phyloP scores from a whole-genome alignment of 805 yeast genomes.

The Sugiyamaella marilandica region DNA sequence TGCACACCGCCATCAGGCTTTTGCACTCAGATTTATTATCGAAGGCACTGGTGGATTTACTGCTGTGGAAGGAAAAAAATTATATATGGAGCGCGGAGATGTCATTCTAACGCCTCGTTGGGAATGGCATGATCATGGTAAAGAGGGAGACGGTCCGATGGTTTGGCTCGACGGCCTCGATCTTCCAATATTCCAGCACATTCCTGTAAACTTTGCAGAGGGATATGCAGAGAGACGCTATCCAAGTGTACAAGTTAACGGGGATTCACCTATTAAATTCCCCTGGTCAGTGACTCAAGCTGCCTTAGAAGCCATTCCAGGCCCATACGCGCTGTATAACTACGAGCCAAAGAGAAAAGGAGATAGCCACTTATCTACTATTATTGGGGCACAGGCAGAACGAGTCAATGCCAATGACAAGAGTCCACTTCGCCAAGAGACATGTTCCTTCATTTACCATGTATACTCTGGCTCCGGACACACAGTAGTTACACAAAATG shows the following conservation, averaged over 20 bases:
- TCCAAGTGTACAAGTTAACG: conserved; percentile 1
- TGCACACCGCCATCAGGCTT: conserved; percentile 10
- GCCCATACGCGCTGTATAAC: conserved; percentile 1
- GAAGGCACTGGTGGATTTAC: conserved; percentile 13
- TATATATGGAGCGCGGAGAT: conserved; percentile 13
- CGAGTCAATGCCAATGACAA: neutral
- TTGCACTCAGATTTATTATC: conserved; percentile 12
- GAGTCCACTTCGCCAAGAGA: conserved; percentile 7
- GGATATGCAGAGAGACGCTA: conserved; percentile 6
- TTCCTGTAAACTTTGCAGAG: conserved; percentile 12
- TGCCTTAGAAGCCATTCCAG: neutral
- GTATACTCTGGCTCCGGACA: conserved; percentile 12
- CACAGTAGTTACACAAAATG: conserved; percentile 5
- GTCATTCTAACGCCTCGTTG: conserved; percentile 10
- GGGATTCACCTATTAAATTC: conserved; percentile 4
- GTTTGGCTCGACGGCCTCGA: conserved; percentile 11
- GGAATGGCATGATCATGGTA: conserved; percentile 14
- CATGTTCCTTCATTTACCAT: conserved; percentile 11
- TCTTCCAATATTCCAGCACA: conserved; percentile 9
- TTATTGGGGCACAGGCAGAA: conserved; percentile 16
- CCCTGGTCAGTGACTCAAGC: conserved; percentile 9
- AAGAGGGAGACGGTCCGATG: conserved; percentile 10
- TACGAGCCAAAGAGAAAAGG: conserved; percentile 3
- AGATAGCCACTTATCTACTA: conserved; percentile 7
- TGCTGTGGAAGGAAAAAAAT: conserved; percentile 9